Conservation (phyloP, 768 basidiomycete genomes). For the Collybia sordida region DNA sequence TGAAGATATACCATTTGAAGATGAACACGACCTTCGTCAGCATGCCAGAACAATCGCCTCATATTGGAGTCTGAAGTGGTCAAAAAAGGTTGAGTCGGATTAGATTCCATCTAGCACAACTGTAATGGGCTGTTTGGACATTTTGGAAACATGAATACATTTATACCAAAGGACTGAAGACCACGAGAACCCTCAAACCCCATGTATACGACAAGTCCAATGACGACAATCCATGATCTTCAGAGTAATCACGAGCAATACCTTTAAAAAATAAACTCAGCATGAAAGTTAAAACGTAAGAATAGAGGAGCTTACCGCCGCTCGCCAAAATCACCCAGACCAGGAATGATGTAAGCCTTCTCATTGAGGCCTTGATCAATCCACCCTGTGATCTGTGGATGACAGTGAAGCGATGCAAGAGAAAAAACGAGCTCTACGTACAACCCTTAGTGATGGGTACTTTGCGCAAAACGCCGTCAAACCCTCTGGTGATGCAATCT, state of each 20-base stretch:
- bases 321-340: constrained; percentile 97
- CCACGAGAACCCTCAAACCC: too few species aligned
- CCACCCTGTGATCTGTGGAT: constrained; percentile 84
- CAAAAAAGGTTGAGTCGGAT: too few species aligned
- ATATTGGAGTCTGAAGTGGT: too few species aligned
- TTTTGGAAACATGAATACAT: too few species aligned
- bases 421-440: constrained; percentile 34
- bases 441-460: constrained; percentile 77
- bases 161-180: too few species aligned
- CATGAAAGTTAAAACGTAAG: background rate
- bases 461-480: constrained; percentile 72
- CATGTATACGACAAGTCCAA: too few species aligned
- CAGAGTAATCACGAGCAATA: constrained; percentile 1
- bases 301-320: constrained; percentile 49
- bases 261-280: background rate
- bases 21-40: too few species aligned
- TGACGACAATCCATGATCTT: too few species aligned
- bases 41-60: too few species aligned
- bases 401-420: background rate
- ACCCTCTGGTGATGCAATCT: constrained; percentile 94
- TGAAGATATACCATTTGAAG: too few species aligned
- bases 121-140: too few species aligned
- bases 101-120: too few species aligned
- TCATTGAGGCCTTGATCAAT: constrained; percentile 92
- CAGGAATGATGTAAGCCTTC: constrained; percentile 88